Evolutionary conservation across 257 asterid genomes (phyloP).

Genomic region (Vinca minor): DNA sequence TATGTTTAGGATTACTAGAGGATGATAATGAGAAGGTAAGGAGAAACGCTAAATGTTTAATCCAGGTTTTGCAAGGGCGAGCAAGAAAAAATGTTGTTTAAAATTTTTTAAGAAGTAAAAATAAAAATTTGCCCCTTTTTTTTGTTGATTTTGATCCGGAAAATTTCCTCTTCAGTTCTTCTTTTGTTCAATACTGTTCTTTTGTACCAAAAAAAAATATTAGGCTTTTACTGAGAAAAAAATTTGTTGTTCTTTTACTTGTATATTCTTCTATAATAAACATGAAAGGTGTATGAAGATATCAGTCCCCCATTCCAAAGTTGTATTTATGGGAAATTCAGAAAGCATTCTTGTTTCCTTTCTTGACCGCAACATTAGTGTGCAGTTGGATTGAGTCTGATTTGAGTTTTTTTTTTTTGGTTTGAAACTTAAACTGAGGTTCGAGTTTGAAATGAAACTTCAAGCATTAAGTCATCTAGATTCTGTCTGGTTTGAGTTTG

Average conservation of each 20-base stretch:
- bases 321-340: conserved; percentile 1
- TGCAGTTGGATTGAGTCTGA: too few species aligned
- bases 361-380: too few species aligned
- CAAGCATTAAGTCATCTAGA: too few species aligned
- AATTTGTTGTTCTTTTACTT: conserved; percentile 10
- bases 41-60: conserved; percentile 60
- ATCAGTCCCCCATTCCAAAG: background rate
- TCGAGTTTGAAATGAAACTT: too few species aligned
- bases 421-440: too few species aligned
- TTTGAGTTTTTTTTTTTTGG: too few species aligned
- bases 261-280: conserved; percentile 5
- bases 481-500: too few species aligned
- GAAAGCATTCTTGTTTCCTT: too few species aligned
- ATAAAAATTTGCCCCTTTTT: conserved; percentile 1
- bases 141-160: too few species aligned
- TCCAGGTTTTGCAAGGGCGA: conserved; percentile 66
- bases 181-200: background rate
- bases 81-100: conserved; percentile 15
- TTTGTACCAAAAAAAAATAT: conserved; percentile 19
- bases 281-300: conserved; percentile 9
- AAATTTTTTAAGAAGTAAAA: too few species aligned
- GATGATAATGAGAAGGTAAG: conserved; percentile 87
- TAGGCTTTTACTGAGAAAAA: conserved; percentile 9
- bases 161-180: too few species aligned
- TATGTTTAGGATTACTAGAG: conserved; percentile 59